A percentile compares a stretch with the other conserved stretches of the same genome.
Conservation (phyloP, 2,329 filamentous ascomycete species). For the Fusarium pseudonygamai region DNA sequence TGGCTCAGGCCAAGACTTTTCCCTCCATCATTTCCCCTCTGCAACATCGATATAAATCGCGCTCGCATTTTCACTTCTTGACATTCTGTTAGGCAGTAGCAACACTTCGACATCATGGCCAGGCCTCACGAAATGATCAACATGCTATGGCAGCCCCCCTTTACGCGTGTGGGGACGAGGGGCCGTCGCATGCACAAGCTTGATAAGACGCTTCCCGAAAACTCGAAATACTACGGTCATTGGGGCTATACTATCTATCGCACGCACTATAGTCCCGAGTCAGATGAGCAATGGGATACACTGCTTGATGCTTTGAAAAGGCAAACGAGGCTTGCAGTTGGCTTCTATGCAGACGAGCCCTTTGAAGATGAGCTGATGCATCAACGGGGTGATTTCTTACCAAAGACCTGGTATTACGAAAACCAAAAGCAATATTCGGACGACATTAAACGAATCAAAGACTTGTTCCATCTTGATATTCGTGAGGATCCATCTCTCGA, state of each 20-base stretch:
- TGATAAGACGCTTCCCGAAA: constrained; percentile 5
- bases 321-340: background rate
- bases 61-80: background rate
- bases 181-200: accelerated
- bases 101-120: background rate
- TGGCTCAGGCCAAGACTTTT: too few relatives aligned
- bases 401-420: accelerated
- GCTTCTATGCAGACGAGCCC: background rate
- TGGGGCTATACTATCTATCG: constrained; percentile 26
- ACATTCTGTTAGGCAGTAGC: accelerated
- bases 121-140: background rate
- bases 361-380: background rate
- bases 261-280: constrained; percentile 4
- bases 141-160: background rate
- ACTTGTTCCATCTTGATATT: background rate
- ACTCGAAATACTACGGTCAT: background rate
- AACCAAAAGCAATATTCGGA: background rate
- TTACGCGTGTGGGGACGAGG: accelerated
- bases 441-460: background rate
- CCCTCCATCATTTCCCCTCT: background rate
- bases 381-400: background rate
- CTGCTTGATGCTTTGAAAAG: background rate
- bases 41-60: background rate
- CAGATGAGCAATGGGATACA: background rate
- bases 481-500: background rate